Percentiles rank a stretch among this genome's conserved stretches.
Conservation (phyloP, 2,329 filamentous ascomycete species). For the Elsinoe fawcettii region DNA sequence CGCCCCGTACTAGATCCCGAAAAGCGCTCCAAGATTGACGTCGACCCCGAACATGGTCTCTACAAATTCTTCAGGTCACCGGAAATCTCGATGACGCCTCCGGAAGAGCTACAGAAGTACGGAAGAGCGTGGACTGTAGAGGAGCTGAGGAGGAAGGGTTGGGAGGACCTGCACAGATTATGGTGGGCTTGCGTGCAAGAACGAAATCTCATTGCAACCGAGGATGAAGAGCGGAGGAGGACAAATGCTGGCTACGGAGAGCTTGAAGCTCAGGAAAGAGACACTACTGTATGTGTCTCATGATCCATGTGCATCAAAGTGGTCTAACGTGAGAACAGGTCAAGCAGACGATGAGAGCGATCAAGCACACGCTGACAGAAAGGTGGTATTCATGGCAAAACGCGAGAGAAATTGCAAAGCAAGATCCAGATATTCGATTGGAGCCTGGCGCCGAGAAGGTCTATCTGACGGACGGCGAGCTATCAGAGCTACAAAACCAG, state of each 20-base stretch:
- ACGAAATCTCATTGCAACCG: conserved; percentile 79
- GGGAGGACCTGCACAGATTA: conserved; percentile 83
- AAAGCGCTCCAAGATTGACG: conserved; percentile 48
- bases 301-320: not conserved
- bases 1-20: conserved; percentile 56
- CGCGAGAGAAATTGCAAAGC: conserved; percentile 56
- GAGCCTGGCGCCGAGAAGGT: conserved; percentile 26
- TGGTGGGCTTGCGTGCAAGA: conserved; percentile 96
- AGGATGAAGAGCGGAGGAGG: conserved; percentile 58
- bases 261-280: conserved; percentile 55
- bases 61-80: conserved; percentile 82
- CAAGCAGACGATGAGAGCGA: conserved; percentile 65
- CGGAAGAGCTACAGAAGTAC: conserved; percentile 61
- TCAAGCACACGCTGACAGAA: conserved; percentile 80
- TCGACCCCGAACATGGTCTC: conserved; percentile 72
- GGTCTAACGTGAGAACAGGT: conserved; percentile 46
- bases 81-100: conserved; percentile 60
- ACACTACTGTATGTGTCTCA: conserved; percentile 52
- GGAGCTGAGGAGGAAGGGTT: conserved; percentile 82
- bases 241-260: conserved; percentile 66
- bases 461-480: not conserved
- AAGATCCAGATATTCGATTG: conserved; percentile 60
- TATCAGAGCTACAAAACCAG: not conserved
- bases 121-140: conserved; percentile 77
- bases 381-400: conserved; percentile 83